These are phyloP conservation scores for Uncinocarpus reesii DNA, from an alignment of 2,329 filamentous ascomycete genomes.

Conservation along the genomic window DNA sequence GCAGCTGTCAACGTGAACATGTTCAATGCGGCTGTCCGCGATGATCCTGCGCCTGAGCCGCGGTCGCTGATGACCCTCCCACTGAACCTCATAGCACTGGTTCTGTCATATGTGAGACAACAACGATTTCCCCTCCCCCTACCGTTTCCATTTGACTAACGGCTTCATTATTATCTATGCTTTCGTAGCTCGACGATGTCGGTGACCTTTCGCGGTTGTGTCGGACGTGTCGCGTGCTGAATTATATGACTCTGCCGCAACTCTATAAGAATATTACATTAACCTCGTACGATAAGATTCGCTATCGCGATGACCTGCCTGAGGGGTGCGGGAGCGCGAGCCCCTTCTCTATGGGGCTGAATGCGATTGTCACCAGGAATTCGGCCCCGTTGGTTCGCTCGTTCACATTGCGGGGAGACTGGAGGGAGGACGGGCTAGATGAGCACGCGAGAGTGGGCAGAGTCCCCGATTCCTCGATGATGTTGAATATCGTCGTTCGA, in stretches of 20 bases:
- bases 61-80: conserved; percentile 39
- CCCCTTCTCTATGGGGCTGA: conserved; percentile 54
- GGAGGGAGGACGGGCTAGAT: conserved; percentile 48
- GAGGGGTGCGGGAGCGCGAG: conserved; percentile 54
- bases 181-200: conserved; percentile 45
- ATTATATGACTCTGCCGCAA: conserved; percentile 55
- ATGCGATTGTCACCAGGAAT: conserved; percentile 49
- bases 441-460: conserved; percentile 48
- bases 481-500: conserved; percentile 51
- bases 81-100: conserved; percentile 48
- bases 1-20: conserved; percentile 35
- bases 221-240: conserved; percentile 50
- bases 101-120: conserved; percentile 44
- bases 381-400: conserved; percentile 44
- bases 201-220: conserved; percentile 50
- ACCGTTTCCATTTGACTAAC: not conserved
- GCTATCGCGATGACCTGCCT: conserved; percentile 47
- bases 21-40: conserved; percentile 26
- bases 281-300: conserved; percentile 49
- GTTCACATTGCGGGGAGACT: conserved; percentile 46
- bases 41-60: conserved; percentile 12
- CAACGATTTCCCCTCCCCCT: not conserved
- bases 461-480: conserved; percentile 54
- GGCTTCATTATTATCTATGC: conserved; percentile 5
- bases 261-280: conserved; percentile 49